Evolutionary conservation across 768 basidiomycete genomes (phyloP).

Genomic region (Suillus subaureus): DNA sequence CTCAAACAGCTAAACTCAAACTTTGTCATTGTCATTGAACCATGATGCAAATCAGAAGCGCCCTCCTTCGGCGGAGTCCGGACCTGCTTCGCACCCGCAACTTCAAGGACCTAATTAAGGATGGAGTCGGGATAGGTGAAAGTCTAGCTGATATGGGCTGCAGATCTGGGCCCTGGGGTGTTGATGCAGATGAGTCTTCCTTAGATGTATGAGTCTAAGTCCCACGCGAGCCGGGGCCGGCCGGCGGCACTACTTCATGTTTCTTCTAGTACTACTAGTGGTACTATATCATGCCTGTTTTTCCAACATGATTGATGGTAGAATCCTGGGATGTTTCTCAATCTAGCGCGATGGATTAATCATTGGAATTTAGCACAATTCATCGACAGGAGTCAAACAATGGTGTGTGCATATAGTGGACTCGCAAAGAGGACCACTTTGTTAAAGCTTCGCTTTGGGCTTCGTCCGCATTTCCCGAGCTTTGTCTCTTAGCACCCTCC

Average conservation of each 20-base stretch:
- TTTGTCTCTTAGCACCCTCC: slow-evolving; percentile 54
- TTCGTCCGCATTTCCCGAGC: slow-evolving; percentile 35
- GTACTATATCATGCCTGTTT: too few relatives aligned
- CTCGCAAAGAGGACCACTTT: not conserved
- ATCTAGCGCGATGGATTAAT: not conserved
- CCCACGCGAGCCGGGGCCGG: too few relatives aligned
- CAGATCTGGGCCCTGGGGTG: too few relatives aligned
- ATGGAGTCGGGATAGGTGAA: not conserved
- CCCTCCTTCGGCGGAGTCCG: too few relatives aligned
- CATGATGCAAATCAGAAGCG: not conserved
- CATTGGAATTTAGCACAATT: not conserved
- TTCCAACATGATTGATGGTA: not conserved
- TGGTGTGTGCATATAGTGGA: not conserved
- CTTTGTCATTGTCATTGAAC: not conserved
- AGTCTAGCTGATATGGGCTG: not conserved
- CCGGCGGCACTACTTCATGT: too few relatives aligned
- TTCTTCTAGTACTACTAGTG: too few relatives aligned
- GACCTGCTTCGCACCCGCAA: not conserved
- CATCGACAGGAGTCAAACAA: not conserved
- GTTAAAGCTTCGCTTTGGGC: slow-evolving; percentile 32
- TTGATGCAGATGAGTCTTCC: not conserved
- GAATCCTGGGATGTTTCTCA: not conserved
- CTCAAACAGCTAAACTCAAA: not conserved
- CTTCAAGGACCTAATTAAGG: too few relatives aligned
- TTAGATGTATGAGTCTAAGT: too few relatives aligned